A percentile compares a stretch with the other conserved stretches of the same genome.
phyloP scores from a whole-genome alignment of 2,329 filamentous ascomycete genomes.

The Cladorrhinum sp. region DNA sequence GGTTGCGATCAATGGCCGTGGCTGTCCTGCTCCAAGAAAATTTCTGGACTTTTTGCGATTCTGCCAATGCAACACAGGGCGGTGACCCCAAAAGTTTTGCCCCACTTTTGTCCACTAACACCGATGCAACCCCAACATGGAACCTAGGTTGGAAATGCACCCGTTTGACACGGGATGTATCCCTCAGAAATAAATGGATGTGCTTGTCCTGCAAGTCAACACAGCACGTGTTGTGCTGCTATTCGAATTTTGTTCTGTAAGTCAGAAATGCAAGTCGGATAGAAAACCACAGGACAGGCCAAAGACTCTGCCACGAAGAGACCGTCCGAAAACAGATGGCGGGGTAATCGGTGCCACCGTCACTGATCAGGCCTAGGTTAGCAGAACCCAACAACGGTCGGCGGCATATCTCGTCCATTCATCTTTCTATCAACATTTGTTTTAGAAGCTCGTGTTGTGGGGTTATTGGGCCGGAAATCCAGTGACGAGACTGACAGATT shows the following conservation, averaged over 20 bases:
- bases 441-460: background rate
- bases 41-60: slow-evolving; percentile 23
- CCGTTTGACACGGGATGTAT: background rate
- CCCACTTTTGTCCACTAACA: slow-evolving; percentile 9
- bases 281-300: background rate
- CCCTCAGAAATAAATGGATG: background rate
- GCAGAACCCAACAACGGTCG: background rate
- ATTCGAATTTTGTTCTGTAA: background rate
- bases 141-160: background rate
- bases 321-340: background rate
- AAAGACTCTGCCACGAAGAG: background rate
- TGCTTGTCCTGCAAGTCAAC: background rate
- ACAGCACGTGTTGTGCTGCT: background rate
- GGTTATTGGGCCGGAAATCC: background rate
- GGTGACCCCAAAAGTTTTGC: slow-evolving; percentile 14
- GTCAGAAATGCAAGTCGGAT: no score
- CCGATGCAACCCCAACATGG: background rate
- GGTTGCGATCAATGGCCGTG: slow-evolving; percentile 4
- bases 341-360: background rate
- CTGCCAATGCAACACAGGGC: slow-evolving; percentile 20
- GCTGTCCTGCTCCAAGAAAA: slow-evolving; percentile 19
- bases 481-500: background rate
- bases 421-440: background rate
- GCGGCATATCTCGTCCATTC: background rate
- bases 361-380: background rate